These are phyloP conservation scores for Solanum chmielewskii DNA, from an alignment of 257 asterid species.

Conservation along the genomic window DNA sequence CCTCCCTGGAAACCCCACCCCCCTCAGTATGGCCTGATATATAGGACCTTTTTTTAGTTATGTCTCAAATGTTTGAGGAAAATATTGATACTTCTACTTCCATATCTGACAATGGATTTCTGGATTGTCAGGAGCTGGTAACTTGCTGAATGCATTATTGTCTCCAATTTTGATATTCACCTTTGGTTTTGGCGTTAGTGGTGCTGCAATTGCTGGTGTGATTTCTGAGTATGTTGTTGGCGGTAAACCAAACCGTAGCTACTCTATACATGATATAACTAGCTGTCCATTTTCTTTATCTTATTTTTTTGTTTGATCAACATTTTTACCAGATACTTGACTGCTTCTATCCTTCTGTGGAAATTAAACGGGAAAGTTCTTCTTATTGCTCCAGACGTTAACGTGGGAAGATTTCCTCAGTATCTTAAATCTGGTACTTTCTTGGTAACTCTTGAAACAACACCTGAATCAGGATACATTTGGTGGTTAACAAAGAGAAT, in stretches of 20 bases:
- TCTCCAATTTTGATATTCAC: slow-evolving; percentile 63
- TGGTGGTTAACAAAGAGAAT: neutral
- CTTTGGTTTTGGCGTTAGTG: slow-evolving; percentile 64
- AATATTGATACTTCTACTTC: neutral
- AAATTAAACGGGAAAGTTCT: slow-evolving; percentile 60
- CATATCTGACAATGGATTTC: neutral
- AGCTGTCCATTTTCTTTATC: neutral
- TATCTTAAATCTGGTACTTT: slow-evolving; percentile 76
- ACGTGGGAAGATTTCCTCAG: slow-evolving; percentile 48
- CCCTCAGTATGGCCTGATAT: neutral
- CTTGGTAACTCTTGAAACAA: neutral
- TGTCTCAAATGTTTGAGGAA: neutral
- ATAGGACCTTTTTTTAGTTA: neutral
- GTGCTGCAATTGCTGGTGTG: slow-evolving; percentile 92
- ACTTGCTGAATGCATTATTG: slow-evolving; percentile 60
- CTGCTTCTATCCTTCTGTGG: slow-evolving; percentile 68
- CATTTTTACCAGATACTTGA: slow-evolving; percentile 54
- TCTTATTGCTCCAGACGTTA: slow-evolving; percentile 54
- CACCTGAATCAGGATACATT: neutral
- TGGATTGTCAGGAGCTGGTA: slow-evolving; percentile 67
- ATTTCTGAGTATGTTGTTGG: slow-evolving; percentile 88
- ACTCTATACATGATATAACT: slow-evolving; percentile 6
- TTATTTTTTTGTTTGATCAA: neutral
- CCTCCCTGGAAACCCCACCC: neutral
- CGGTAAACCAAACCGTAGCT: slow-evolving; percentile 55